Percentiles rank a stretch among this genome's conserved stretches.
Conservation (phyloP, 2,329 filamentous ascomycete genomes). For the Aspergillus hortae region DNA sequence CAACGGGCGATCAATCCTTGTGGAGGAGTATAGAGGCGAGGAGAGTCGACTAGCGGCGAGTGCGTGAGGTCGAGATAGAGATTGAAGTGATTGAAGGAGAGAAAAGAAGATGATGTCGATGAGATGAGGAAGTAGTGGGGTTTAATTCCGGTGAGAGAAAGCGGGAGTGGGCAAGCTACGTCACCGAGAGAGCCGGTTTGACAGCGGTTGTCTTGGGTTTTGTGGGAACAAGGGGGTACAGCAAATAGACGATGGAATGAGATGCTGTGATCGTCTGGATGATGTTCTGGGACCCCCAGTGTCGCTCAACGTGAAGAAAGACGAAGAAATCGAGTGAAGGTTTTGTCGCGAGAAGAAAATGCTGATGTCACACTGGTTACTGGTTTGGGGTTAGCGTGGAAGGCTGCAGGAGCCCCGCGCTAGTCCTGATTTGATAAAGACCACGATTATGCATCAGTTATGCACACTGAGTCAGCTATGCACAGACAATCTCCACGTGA, state of each 20-base stretch:
- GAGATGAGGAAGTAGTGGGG: constrained; percentile 9
- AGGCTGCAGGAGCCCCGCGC: neutral
- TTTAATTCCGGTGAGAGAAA: constrained; percentile 39
- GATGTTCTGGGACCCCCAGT: neutral
- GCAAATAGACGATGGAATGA: neutral
- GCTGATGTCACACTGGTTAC: constrained; percentile 7
- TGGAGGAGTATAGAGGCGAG: constrained; percentile 2
- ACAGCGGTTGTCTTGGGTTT: too few species aligned
- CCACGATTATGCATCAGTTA: neutral
- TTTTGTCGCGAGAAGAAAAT: neutral
- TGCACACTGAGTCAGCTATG: neutral
- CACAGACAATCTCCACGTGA: neutral
- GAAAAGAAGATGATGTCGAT: constrained; percentile 6
- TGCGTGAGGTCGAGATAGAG: constrained; percentile 4
- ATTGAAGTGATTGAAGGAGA: constrained; percentile 7
- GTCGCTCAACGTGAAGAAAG: neutral
- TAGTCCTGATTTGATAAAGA: neutral
- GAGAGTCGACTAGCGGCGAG: neutral
- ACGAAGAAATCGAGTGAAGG: neutral
- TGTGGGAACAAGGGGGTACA: neutral
- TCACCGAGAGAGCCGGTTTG: neutral
- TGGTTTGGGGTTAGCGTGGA: neutral
- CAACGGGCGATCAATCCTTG: constrained; percentile 7
- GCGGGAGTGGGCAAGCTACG: constrained; percentile 13
- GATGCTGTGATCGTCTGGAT: neutral